phyloP scores from a whole-genome alignment of 371 early-diverging fungal genomes.

The Paraphysoderma sedebokerense region DNA sequence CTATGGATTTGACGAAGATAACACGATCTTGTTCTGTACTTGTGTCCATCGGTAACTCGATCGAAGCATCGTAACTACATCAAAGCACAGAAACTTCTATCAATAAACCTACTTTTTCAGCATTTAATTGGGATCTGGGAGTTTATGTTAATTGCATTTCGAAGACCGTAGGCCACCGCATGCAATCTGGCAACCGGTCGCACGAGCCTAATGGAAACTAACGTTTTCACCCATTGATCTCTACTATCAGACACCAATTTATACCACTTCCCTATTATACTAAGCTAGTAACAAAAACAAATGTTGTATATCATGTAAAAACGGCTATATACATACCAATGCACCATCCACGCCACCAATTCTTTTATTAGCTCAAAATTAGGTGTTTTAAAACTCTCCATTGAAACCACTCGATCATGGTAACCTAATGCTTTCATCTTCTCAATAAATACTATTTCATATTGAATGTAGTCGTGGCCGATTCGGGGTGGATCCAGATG shows the following conservation, averaged over 20 bases:
- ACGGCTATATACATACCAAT: conserved; percentile 13
- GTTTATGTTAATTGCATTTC: too few relatives aligned
- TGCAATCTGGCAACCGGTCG: too few relatives aligned
- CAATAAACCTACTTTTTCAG: background rate
- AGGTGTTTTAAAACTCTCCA: conserved; percentile 23
- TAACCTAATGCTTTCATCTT: conserved; percentile 24
- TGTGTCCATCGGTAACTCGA: conserved; percentile 12
- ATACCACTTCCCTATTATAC: too few relatives aligned
- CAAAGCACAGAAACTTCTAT: background rate
- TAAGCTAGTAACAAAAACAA: too few relatives aligned
- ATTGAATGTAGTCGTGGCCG: too few relatives aligned
- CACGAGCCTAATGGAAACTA: too few relatives aligned
- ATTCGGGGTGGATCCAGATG: too few relatives aligned
- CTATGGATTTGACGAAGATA: conserved; percentile 21
- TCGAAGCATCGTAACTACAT: conserved; percentile 14
- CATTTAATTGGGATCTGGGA: background rate
- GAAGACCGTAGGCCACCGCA: too few relatives aligned
- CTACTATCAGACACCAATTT: too few relatives aligned
- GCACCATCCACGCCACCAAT: conserved; percentile 25
- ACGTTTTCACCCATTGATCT: too few relatives aligned
- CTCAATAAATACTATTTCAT: conserved; percentile 29
- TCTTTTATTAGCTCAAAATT: conserved; percentile 23
- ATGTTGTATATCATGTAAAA: too few relatives aligned
- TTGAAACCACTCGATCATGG: conserved; percentile 17
- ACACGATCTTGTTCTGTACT: conserved; percentile 22